phyloP scores from a whole-genome alignment of 2,329 filamentous ascomycete species.

The Aspergillus ustus region DNA sequence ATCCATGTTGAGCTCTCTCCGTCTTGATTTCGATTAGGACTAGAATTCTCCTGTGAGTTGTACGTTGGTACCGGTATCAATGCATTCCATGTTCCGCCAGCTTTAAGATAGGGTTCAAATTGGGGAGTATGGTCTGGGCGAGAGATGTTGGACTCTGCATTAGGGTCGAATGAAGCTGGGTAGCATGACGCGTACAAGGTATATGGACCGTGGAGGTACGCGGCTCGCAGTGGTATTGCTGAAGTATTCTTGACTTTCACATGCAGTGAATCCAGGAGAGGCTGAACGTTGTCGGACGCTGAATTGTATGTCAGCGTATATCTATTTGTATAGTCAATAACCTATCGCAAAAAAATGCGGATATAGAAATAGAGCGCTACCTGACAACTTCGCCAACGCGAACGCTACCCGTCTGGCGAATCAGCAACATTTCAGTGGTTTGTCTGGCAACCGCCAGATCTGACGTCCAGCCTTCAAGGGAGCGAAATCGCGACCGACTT shows the following conservation, averaged over 20 bases:
- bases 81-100: conserved; percentile 83
- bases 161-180: conserved; percentile 80
- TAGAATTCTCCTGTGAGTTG: conserved; percentile 62
- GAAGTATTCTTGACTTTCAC: conserved; percentile 92
- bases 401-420: conserved; percentile 88
- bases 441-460: conserved; percentile 26
- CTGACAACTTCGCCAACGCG: conserved; percentile 94
- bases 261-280: conserved; percentile 77
- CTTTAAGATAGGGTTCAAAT: conserved; percentile 96
- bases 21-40: conserved; percentile 26
- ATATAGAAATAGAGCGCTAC: conserved; percentile 50
- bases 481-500: conserved; percentile 33
- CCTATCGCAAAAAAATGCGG: conserved; percentile 1
- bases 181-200: conserved; percentile 86
- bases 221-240: conserved; percentile 85
- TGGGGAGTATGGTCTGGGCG: conserved; percentile 78
- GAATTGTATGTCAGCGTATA: conserved; percentile 92
- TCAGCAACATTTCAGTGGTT: conserved; percentile 72
- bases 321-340: conserved; percentile 39
- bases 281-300: conserved; percentile 83
- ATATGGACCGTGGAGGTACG: conserved; percentile 96
- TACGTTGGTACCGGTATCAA: conserved; percentile 78
- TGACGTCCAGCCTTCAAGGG: conserved; percentile 42
- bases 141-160: conserved; percentile 73
- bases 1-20: conserved; percentile 75